phyloP scores from a whole-genome alignment of 2,329 filamentous ascomycete species.

The Diaporthe humulicola region DNA sequence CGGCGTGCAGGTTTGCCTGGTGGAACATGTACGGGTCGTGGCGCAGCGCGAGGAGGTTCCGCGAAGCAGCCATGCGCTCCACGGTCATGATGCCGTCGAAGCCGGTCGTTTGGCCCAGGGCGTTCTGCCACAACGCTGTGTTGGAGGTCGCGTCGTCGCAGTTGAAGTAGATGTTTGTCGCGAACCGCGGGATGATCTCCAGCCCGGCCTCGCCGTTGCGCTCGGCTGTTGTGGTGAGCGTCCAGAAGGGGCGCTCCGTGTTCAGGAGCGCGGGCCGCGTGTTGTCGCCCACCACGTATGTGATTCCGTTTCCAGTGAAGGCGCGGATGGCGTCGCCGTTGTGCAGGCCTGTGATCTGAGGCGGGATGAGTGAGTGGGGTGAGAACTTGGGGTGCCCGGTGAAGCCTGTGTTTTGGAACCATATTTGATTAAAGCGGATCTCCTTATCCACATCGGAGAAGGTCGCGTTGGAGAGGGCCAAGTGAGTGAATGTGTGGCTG shows the following conservation, averaged over 20 bases:
- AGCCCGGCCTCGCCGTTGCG: constrained; percentile 10
- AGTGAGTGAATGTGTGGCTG: constrained; percentile 15
- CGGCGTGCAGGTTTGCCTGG: constrained; percentile 23
- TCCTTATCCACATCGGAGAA: constrained; percentile 15
- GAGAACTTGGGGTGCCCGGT: constrained; percentile 19
- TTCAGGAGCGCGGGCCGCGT: not conserved
- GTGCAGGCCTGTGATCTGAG: constrained; percentile 17
- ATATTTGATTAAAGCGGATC: constrained; percentile 11
- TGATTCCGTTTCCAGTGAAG: constrained; percentile 5
- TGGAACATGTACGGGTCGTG: constrained; percentile 28
- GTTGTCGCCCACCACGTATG: constrained; percentile 16
- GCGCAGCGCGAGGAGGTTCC: constrained; percentile 19
- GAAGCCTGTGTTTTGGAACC: constrained; percentile 12
- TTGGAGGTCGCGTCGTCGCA: constrained; percentile 16
- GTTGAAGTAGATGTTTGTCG: constrained; percentile 22
- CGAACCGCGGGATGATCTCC: constrained; percentile 18
- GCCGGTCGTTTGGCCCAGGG: not conserved
- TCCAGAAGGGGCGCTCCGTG: constrained; percentile 12
- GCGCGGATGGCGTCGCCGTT: constrained; percentile 20
- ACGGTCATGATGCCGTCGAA: constrained; percentile 10
- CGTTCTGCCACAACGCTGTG: constrained; percentile 16
- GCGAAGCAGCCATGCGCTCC: constrained; percentile 14
- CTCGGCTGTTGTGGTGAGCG: not conserved
- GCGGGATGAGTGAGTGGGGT: not conserved
- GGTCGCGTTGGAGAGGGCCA: not conserved